Conservation (phyloP, 257 asterid genomes). For the Leptodermis oblonga region DNA sequence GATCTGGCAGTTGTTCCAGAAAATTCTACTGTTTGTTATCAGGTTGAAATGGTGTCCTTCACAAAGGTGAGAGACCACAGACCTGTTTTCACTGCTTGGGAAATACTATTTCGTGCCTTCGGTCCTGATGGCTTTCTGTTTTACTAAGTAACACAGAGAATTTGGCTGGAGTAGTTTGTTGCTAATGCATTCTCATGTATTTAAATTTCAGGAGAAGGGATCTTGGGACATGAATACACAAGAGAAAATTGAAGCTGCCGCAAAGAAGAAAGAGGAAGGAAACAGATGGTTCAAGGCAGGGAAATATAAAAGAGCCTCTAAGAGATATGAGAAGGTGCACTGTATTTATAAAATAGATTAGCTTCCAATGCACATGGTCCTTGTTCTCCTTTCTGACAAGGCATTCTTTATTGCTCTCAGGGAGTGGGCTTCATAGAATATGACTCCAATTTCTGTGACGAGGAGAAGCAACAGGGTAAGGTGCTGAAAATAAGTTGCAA, state of each 20-base stretch:
- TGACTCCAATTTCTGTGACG: constrained; percentile 44
- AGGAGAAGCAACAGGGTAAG: constrained; percentile 47
- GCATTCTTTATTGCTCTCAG: constrained; percentile 21
- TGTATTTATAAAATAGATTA: no score
- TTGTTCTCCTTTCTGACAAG: not conserved
- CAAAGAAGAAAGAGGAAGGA: constrained; percentile 57
- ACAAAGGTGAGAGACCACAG: constrained; percentile 41
- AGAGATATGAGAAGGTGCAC: constrained; percentile 50
- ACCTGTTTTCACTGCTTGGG: not conserved
- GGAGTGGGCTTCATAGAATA: constrained; percentile 41
- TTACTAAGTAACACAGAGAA: not conserved
- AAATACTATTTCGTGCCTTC: not conserved
- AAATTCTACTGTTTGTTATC: constrained; percentile 39
- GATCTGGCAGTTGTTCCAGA: constrained; percentile 51
- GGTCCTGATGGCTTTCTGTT: no score
- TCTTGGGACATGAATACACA: constrained; percentile 57
- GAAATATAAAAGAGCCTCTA: constrained; percentile 50
- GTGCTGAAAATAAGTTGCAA: constrained; percentile 41
- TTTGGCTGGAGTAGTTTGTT: not conserved
- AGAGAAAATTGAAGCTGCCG: constrained; percentile 51
- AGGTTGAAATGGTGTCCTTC: constrained; percentile 52
- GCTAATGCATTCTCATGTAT: not conserved
- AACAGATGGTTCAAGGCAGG: constrained; percentile 48
- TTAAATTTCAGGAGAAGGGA: constrained; percentile 47
- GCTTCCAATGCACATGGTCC: not conserved